Evolutionary conservation across 108 stramenopile species (phyloP), one percentile per base, ranked within the genome.

Genomic region (Nannochloropsis granulata): DNA sequence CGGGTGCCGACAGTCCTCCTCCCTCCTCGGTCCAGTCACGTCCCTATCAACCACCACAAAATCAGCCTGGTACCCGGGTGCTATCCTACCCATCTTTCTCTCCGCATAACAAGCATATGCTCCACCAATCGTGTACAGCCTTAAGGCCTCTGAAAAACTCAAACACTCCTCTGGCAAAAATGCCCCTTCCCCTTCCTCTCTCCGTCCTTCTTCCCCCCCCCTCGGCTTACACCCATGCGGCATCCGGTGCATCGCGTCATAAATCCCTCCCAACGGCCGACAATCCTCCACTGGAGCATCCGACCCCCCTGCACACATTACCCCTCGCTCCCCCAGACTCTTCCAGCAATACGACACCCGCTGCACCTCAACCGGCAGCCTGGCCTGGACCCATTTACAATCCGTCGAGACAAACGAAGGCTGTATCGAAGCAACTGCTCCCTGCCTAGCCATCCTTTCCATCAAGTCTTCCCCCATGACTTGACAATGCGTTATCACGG

Each of bases 401-500:
- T 90, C 90, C 26, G 90, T 89, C 26, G 89, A 85, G 25, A 90
- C 90, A 85, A 90, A 90, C 21, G 89, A 89, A 12, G 90, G 90
- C 86, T 90, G 90, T 16, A 90, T 87, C 12, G 84, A 87, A 23
- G 90, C 90, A 13, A 90, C 84, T 14, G 44, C 89, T 43, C 85
- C 88, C 12, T 81, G 25, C 24, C 13, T 24, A 14, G 12, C 26
- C 90, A 90, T 90, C 24, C 86, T 82, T 34, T 34, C 19, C 78
- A 90, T 82, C 13, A 89, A 78, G 43, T 89, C 89, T 23, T 86
- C 84, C 1, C 85, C 87, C 43, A 86, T 80, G 14, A 89, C 84
- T 83, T 91, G 90, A 84, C 90, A 91, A 88, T 91, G 90, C 8
- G 90, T 91, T 43, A 91, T 44, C 19, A 91, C 85, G 19, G 90